Conservation (phyloP, 1,284 basidiomycete species). For the Tilletiaria anomala region DNA sequence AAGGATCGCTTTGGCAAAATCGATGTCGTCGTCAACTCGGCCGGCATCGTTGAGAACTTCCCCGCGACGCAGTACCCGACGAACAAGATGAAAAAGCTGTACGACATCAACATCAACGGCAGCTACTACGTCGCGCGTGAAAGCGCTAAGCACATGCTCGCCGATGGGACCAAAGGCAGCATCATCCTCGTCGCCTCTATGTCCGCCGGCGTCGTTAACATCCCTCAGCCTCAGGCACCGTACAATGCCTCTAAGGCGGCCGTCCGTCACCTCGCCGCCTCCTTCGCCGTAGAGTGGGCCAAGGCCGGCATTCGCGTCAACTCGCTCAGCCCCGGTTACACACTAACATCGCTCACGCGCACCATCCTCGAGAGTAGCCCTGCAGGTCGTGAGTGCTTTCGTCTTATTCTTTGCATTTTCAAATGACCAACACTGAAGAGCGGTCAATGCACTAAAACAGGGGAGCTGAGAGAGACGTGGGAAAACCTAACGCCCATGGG, state of each 20-base stretch:
- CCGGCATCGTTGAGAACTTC: conserved; percentile 81
- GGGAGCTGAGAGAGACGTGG: conserved; percentile 52
- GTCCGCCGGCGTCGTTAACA: conserved; percentile 60
- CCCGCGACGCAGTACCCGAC: conserved; percentile 59
- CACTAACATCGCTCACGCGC: conserved; percentile 65
- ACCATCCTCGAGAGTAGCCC: conserved; percentile 40
- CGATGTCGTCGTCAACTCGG: conserved; percentile 44
- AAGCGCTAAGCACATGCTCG: conserved; percentile 54
- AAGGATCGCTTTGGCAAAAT: conserved; percentile 59
- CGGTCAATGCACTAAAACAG: too few species aligned
- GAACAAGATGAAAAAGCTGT: conserved; percentile 49
- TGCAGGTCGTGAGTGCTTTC: too few species aligned
- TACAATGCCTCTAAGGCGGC: conserved; percentile 77
- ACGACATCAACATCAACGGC: conserved; percentile 87
- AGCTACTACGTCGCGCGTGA: conserved; percentile 71
- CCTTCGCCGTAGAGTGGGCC: conserved; percentile 77
- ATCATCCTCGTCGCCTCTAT: conserved; percentile 81
- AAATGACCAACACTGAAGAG: too few species aligned
- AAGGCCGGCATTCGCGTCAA: conserved; percentile 71
- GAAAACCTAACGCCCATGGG: conserved; percentile 79
- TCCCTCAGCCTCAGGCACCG: conserved; percentile 67
- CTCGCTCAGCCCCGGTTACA: conserved; percentile 37
- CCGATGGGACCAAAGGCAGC: conserved; percentile 51
- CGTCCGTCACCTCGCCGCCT: conserved; percentile 73
- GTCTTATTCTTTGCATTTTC: too few species aligned